Base-by-base conservation (phyloP, 225 moss, liverwort and hornwort species). In the Antitrichia curtipendula region DNA sequence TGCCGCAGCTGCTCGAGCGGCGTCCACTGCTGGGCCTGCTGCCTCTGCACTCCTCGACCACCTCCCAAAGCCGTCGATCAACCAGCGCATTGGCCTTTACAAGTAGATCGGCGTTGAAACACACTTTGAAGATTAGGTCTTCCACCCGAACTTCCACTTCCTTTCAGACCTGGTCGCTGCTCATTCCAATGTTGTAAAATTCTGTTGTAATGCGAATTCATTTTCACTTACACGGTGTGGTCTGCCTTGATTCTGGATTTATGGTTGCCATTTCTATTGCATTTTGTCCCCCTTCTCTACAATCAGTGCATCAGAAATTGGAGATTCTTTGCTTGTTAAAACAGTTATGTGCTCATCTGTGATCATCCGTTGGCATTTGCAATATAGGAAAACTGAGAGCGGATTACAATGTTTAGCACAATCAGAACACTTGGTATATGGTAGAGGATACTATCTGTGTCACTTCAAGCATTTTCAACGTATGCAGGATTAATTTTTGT, bases 41-140 rank as follows among this genome's bases (percentile, higher is more conserved):
- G 85, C 91, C 38, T 79, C 95, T 36, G 89, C 93, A 28, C 92
- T 93, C 68, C 91, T 92, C 23, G 91, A 89, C 80, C 91, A 91
- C 61, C 91, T 91, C 40, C 90, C 91, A 10, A 94, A 93, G 89
- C 69, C 88, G 54, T 84, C 94, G 8, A 87, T 91, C 84, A 91
- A 90, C 82, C 95, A 95, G 81, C 94, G 95, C 41, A 92, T 95
- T 72, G 94, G 94, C 17, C 90, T 95, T 25, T 89, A 90, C 84
- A 94, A 94, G 91, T 94, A 90, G 84, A 77, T 69, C 59, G 34
- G 86, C 49, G 24, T 63, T 8, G 52, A 50, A 78, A 73, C 53
- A 60, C n/a, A n/a, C 58, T 86, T 10, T 21, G 12, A 78, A 50
- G 78, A n/a, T 78, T 83, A 50, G 86, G 83, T 86, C 79, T 17